phyloP scores from a whole-genome alignment of 2,329 filamentous ascomycete genomes.

The Ophiostoma triangulosporum region DNA sequence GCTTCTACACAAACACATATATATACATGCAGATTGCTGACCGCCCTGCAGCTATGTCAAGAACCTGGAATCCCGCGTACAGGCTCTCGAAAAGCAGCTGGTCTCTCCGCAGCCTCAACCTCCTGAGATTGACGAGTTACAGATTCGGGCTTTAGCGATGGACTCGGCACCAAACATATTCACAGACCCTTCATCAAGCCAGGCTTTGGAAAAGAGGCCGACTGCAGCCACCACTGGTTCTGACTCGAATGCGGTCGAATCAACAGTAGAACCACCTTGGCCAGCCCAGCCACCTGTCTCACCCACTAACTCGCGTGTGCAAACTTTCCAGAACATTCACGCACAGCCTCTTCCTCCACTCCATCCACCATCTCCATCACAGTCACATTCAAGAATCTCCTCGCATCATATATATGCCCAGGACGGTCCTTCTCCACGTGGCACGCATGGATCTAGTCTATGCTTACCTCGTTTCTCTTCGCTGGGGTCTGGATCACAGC shows the following conservation, averaged over 20 bases:
- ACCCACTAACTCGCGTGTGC: neutral
- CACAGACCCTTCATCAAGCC: neutral
- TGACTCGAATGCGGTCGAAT: neutral
- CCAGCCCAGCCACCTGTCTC: neutral
- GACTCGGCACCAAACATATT: neutral
- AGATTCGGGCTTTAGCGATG: neutral
- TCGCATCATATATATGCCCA: neutral
- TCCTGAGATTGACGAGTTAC: neutral
- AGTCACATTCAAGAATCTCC: neutral
- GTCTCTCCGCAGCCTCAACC: neutral
- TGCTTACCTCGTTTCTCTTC: neutral
- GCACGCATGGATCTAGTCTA: neutral
- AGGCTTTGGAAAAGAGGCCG: neutral
- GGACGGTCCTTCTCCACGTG: neutral
- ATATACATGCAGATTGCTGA: neutral
- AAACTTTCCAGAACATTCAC: neutral
- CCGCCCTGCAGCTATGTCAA: slow-evolving; percentile 3
- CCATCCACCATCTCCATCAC: neutral
- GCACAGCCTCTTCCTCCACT: neutral
- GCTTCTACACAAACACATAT: too few relatives aligned
- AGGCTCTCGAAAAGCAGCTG: neutral
- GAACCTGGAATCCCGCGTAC: slow-evolving; percentile 5
- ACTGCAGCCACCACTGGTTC: neutral
- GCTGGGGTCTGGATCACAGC: neutral
- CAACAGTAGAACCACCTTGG: neutral